These are phyloP conservation scores for Phyllosticta capitalensis DNA, from an alignment of 2,329 filamentous ascomycete species.

Conservation along the genomic window DNA sequence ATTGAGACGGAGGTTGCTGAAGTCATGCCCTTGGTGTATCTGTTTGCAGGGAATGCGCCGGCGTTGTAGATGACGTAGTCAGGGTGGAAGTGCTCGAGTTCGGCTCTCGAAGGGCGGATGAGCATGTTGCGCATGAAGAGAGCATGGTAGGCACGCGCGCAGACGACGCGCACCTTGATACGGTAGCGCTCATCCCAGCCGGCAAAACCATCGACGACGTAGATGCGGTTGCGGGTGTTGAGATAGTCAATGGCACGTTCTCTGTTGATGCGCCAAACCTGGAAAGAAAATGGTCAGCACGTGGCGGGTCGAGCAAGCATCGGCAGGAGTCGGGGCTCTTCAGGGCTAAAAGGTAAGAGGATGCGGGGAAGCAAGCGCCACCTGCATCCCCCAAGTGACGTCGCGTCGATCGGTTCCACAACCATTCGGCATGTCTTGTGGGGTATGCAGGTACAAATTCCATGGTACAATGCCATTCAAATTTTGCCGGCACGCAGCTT, in stretches of 20 bases:
- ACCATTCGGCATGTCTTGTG: not conserved
- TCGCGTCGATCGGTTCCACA: constrained; percentile 21
- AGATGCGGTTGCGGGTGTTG: constrained; percentile 97
- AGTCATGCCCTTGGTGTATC: constrained; percentile 97
- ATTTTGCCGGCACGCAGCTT: not conserved
- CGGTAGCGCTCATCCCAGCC: constrained; percentile 98
- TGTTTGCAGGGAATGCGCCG: constrained; percentile 95
- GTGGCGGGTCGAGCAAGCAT: constrained; percentile 4
- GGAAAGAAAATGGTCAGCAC: constrained; percentile 19
- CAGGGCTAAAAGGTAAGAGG: constrained; percentile 8
- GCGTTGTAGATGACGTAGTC: constrained; percentile 99
- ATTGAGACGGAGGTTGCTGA: constrained; percentile 95
- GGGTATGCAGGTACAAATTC: constrained; percentile 8
- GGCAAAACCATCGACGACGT: constrained; percentile 93
- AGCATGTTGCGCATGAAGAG: constrained; percentile 99
- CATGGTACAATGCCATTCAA: not conserved
- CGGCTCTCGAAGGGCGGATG: constrained; percentile 81
- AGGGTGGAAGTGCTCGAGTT: constrained; percentile 95
- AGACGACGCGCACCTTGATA: constrained; percentile 95
- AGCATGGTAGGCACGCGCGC: constrained; percentile 97
- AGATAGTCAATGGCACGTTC: constrained; percentile 98
- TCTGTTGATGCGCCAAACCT: constrained; percentile 99
- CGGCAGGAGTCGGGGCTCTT: not conserved
- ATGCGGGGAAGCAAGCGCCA: constrained; percentile 23
- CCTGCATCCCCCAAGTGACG: constrained; percentile 12